phyloP scores from a whole-genome alignment of 2,329 filamentous ascomycete species.

The Nakataea oryzae region DNA sequence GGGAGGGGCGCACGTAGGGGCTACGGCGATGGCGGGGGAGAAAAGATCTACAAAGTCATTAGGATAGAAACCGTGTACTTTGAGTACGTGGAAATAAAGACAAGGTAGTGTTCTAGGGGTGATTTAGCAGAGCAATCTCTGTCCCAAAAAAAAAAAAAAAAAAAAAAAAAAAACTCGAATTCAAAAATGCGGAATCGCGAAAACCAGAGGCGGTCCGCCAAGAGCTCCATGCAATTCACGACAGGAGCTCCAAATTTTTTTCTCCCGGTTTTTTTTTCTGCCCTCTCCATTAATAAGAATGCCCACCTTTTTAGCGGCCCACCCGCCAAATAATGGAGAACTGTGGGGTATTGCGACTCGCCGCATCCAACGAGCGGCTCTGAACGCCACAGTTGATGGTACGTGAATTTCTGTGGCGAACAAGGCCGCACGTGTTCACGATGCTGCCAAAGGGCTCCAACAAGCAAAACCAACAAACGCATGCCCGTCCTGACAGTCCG shows the following conservation, averaged over 20 bases:
- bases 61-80: neutral
- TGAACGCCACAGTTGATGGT: neutral
- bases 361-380: neutral
- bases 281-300: neutral
- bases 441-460: no score
- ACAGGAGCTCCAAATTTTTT: conserved; percentile 2
- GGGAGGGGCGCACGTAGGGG: neutral
- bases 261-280: neutral
- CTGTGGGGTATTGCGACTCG: neutral
- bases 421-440: no score
- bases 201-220: neutral
- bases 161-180: no score
- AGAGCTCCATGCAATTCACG: no score
- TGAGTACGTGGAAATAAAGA: neutral
- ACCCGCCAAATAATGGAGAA: neutral
- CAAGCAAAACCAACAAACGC: neutral
- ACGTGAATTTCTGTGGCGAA: neutral
- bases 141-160: no score
- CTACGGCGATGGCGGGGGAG: neutral
- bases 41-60: neutral
- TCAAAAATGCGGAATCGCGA: neutral
- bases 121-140: neutral
- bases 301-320: neutral
- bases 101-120: neutral
- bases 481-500: neutral